Percentiles rank a stretch among this genome's conserved stretches.
These are phyloP conservation scores for Xylaria palmicola DNA, from an alignment of 495 filamentous ascomycete species.

Conservation along the genomic window DNA sequence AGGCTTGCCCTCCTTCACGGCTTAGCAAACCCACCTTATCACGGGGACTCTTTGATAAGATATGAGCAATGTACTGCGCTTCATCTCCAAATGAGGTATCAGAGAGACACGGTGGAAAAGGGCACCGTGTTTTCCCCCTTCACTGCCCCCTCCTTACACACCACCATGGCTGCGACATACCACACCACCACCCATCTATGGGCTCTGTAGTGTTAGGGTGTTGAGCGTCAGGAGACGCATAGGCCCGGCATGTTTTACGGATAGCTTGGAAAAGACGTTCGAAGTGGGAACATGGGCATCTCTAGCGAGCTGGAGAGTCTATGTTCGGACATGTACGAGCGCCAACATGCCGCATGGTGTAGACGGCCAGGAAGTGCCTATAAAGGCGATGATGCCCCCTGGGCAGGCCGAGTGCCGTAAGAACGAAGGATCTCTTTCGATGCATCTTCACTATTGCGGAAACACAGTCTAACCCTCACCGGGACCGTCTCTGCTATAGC, in stretches of 20 bases:
- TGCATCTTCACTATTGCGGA: background rate
- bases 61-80: slow-evolving; percentile 19
- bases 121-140: slow-evolving; percentile 13
- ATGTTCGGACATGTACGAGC: background rate
- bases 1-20: slow-evolving; percentile 30
- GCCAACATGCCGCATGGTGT: slow-evolving; percentile 7
- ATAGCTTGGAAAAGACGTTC: slow-evolving; percentile 5
- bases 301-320: background rate
- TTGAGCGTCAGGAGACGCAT: slow-evolving; percentile 33
- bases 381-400: slow-evolving; percentile 11
- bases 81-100: slow-evolving; percentile 22
- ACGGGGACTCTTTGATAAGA: slow-evolving; percentile 29
- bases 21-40: slow-evolving; percentile 24
- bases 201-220: slow-evolving; percentile 20
- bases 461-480: background rate
- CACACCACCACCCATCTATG: slow-evolving; percentile 20
- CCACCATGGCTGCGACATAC: slow-evolving; percentile 19
- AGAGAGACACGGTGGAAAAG: background rate
- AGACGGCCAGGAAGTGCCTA: slow-evolving; percentile 11
- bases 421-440: background rate
- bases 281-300: slow-evolving; percentile 9
- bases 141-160: slow-evolving; percentile 27
- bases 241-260: slow-evolving; percentile 1
- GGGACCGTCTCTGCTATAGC: background rate
- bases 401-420: background rate